phyloP scores from a whole-genome alignment of 2,329 filamentous ascomycete species.

The Colletotrichum coccodes region DNA sequence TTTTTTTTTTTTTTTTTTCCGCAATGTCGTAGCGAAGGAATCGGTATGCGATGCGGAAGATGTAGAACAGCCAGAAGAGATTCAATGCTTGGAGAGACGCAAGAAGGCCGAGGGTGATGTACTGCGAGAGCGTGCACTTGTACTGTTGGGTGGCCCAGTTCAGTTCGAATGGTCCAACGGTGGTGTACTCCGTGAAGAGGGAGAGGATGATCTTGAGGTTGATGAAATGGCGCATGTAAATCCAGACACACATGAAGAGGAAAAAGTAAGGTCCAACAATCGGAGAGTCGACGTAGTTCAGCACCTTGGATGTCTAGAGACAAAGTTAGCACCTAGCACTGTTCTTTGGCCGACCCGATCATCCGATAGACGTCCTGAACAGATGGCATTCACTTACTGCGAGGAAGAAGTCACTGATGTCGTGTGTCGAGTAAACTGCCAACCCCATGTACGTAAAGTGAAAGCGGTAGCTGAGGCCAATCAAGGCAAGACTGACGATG shows the following conservation, averaged over 20 bases:
- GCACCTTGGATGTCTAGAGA: slow-evolving; percentile 86
- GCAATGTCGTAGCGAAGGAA: slow-evolving; percentile 70
- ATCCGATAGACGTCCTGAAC: not conserved
- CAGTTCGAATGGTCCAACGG: slow-evolving; percentile 78
- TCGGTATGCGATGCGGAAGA: slow-evolving; percentile 78
- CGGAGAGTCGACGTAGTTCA: slow-evolving; percentile 88
- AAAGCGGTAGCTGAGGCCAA: slow-evolving; percentile 90
- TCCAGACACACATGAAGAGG: slow-evolving; percentile 84
- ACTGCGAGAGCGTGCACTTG: slow-evolving; percentile 77
- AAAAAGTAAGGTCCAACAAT: slow-evolving; percentile 87
- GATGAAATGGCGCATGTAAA: slow-evolving; percentile 88
- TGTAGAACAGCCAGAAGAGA: slow-evolving; percentile 84
- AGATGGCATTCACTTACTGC: slow-evolving; percentile 69
- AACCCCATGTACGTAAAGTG: slow-evolving; percentile 97
- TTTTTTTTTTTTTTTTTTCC: no score
- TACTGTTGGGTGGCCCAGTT: slow-evolving; percentile 82
- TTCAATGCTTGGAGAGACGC: slow-evolving; percentile 78
- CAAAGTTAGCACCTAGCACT: slow-evolving; percentile 27
- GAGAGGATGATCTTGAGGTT: slow-evolving; percentile 82
- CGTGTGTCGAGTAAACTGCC: slow-evolving; percentile 93
- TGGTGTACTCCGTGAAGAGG: slow-evolving; percentile 79
- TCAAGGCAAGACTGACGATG: slow-evolving; percentile 86
- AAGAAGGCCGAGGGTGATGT: slow-evolving; percentile 74
- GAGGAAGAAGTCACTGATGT: slow-evolving; percentile 95
- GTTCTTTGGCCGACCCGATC: not conserved